Conservation (phyloP, 352 stramenopile species). For the Aphanomyces invadans region DNA sequence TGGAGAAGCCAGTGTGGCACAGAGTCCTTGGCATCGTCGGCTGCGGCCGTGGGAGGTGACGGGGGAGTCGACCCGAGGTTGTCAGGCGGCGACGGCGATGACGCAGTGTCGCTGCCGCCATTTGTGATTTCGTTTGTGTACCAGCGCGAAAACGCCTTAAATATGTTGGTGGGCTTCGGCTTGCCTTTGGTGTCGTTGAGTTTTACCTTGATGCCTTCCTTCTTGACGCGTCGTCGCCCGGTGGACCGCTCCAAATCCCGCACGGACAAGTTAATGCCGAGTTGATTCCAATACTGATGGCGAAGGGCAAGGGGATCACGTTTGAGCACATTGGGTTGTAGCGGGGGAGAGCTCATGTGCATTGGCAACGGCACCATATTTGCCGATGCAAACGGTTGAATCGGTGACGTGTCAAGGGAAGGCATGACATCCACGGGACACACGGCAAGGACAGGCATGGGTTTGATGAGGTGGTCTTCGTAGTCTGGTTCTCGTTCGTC, state of each 20-base stretch:
- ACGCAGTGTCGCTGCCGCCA: not conserved
- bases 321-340: constrained; percentile 31
- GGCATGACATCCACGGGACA: constrained; percentile 19
- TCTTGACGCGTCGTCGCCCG: constrained; percentile 47
- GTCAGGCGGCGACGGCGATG: not conserved
- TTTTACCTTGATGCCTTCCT: constrained; percentile 62
- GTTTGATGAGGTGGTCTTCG: constrained; percentile 17
- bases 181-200: constrained; percentile 55
- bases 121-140: constrained; percentile 41
- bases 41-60: not conserved
- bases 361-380: constrained; percentile 14
- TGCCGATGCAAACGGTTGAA: not conserved
- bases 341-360: constrained; percentile 4
- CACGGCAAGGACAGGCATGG: constrained; percentile 21
- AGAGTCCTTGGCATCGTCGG: not conserved
- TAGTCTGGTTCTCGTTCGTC: constrained; percentile 7
- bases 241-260: constrained; percentile 75
- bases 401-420: not conserved
- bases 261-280: constrained; percentile 72
- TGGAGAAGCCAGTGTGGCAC: constrained; percentile 14
- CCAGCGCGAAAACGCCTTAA: constrained; percentile 78
- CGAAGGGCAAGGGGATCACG: constrained; percentile 79
- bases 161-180: constrained; percentile 51
- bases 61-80: not conserved
- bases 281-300: constrained; percentile 80